Evolutionary conservation across 176 grass and related monocot species (phyloP).

Genomic region (Phoenix dactylifera): DNA sequence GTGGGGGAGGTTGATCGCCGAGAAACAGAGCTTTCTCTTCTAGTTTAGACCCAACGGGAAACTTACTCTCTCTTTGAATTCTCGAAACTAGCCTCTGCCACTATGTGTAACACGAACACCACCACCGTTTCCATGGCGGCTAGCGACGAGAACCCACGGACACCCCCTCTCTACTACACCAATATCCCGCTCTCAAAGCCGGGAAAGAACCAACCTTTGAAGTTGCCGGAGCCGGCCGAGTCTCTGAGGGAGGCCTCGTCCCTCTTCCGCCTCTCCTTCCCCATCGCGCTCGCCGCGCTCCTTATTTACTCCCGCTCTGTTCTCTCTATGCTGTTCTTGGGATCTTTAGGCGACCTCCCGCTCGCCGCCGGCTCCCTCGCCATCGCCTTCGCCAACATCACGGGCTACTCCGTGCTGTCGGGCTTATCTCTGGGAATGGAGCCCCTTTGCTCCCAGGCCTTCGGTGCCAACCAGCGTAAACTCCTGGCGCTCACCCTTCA

Average conservation of each 20-base stretch:
- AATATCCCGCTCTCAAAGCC: constrained; percentile 12
- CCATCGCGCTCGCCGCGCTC: constrained; percentile 73
- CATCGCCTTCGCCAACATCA: constrained; percentile 89
- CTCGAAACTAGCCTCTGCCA: too few relatives aligned
- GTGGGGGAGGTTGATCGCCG: too few relatives aligned
- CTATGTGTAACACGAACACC: too few relatives aligned
- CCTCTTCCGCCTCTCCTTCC: constrained; percentile 61
- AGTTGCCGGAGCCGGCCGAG: constrained; percentile 4
- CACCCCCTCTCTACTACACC: constrained; percentile 29
- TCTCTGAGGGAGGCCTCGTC: constrained; percentile 38
- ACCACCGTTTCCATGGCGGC: too few relatives aligned
- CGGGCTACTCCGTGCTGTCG: constrained; percentile 81
- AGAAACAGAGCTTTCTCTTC: too few relatives aligned
- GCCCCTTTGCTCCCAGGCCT: constrained; percentile 86
- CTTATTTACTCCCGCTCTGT: constrained; percentile 75
- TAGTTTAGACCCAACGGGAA: too few relatives aligned
- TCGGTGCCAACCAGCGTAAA: constrained; percentile 60
- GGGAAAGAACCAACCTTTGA: too few relatives aligned
- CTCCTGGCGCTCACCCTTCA: constrained; percentile 69
- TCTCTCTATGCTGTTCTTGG: constrained; percentile 85
- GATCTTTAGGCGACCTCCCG: constrained; percentile 72
- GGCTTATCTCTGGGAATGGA: constrained; percentile 95
- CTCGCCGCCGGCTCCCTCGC: constrained; percentile 84
- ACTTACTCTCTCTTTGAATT: too few relatives aligned
- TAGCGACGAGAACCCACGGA: too few relatives aligned